Conservation (phyloP, 371 early-diverging fungal species). For the Mucor plumbeus region DNA sequence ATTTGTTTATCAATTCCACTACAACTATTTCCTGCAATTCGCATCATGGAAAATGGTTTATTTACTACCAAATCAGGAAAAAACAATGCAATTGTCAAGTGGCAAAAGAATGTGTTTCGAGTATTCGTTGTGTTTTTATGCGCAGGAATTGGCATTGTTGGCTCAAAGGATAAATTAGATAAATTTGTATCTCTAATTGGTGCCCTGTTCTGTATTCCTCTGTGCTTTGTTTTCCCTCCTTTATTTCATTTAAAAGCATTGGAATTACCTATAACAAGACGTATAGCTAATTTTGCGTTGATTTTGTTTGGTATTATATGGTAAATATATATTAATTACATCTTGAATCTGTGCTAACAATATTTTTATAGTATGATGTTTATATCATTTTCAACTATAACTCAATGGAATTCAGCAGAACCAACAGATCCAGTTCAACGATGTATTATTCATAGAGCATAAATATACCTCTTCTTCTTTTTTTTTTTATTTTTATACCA, state of each 20-base stretch:
- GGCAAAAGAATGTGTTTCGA: constrained; percentile 89
- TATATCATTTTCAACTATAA: constrained; percentile 36
- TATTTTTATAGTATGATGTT: constrained; percentile 39
- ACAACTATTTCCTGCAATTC: constrained; percentile 82
- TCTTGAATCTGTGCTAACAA: background rate
- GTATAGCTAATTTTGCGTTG: constrained; percentile 56
- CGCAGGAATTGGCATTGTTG: constrained; percentile 76
- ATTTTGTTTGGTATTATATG: constrained; percentile 76
- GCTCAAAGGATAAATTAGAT: constrained; percentile 76
- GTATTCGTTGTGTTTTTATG: constrained; percentile 65
- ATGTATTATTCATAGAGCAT: constrained; percentile 44
- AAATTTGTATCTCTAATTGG: constrained; percentile 87
- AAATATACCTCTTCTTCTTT: constrained; percentile 7
- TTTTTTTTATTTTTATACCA: constrained; percentile 5
- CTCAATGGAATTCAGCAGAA: constrained; percentile 53
- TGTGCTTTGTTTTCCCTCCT: constrained; percentile 84
- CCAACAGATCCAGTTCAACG: constrained; percentile 48
- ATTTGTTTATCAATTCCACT: constrained; percentile 86
- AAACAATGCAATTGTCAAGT: constrained; percentile 72
- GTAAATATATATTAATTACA: constrained; percentile 21
- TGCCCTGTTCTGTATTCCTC: constrained; percentile 61
- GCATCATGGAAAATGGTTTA: constrained; percentile 82
- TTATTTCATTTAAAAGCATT: constrained; percentile 78
- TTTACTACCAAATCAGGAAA: constrained; percentile 73
- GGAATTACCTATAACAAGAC: constrained; percentile 46